Base-by-base conservation (phyloP, 768 basidiomycete genomes). In the Pleurotus giganteus region DNA sequence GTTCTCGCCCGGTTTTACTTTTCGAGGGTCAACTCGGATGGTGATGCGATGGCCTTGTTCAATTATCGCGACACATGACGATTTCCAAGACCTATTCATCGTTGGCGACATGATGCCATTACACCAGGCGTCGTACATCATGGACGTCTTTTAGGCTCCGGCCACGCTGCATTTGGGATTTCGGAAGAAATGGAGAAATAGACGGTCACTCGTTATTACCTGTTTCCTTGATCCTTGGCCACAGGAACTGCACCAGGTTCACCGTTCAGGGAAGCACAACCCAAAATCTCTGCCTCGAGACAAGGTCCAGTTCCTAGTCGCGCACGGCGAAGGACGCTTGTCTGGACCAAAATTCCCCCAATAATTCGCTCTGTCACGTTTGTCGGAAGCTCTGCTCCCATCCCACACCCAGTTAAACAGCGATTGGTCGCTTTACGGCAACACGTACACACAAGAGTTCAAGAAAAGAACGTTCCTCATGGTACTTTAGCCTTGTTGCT, bases 11-110 rank as follows among this genome's bases (percentile, higher is more conserved):
- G 13, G 23, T 37, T 47, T 47, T 51, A 51, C 49, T 37, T 23
- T 51, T 34, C 7, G 23, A 51, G 49, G 49, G 49, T 51, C 34
- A 36, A 21, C 47, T 23, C 24, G 6, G 24, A 21, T 12, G 34
- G 15, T 32, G n/a, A 51, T 37, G 34, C 19, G 17, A 51, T 36
- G 49, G 32, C 9, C 19, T 51, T 37, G 49, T 28, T 24, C 49
- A 51, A 51, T 37, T 28, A 34, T 51, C 31, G 34, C 49, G 49
- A 51, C 31, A 51, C 34, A 51, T 51, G 44, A 45, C 44, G 49
- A 37, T 13, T 37, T 51, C 39, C 39, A 41, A 41, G 39, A n/a
- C 39, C 19, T 17, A 7, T 1, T 17, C 19, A 41, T 19, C 7
- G 12, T 11, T 41, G 7, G 13, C 7, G 15, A 19, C 39, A 41